Evolutionary conservation across 768 basidiomycete genomes (phyloP).

Genomic region (Pleurotus salmoneostramineus): DNA sequence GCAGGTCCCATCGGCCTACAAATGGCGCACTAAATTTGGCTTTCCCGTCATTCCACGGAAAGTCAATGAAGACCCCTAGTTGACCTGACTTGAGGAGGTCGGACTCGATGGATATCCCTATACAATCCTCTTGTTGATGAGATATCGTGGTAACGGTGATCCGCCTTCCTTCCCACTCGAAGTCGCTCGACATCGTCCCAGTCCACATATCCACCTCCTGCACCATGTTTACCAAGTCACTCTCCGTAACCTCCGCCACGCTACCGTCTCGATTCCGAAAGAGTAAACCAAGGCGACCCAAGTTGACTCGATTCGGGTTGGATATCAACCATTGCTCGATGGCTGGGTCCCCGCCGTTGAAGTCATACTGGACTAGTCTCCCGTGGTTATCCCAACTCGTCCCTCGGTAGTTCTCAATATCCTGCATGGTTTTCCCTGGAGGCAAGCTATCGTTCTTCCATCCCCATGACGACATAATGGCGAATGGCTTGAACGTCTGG

Average conservation of each 20-base stretch:
- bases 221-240: slow-evolving; percentile 25
- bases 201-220: slow-evolving; percentile 57
- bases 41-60: slow-evolving; percentile 59
- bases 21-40: slow-evolving; percentile 54
- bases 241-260: slow-evolving; percentile 29
- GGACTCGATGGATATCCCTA: slow-evolving; percentile 38
- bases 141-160: slow-evolving; percentile 37
- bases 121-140: slow-evolving; percentile 31
- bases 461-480: slow-evolving; percentile 55
- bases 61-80: slow-evolving; percentile 51
- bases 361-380: slow-evolving; percentile 45
- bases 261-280: slow-evolving; percentile 28
- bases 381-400: slow-evolving; percentile 49
- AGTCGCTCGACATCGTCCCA: slow-evolving; percentile 43
- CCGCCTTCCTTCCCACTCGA: slow-evolving; percentile 29
- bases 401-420: slow-evolving; percentile 45
- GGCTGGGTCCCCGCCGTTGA: slow-evolving; percentile 35
- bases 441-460: slow-evolving; percentile 61
- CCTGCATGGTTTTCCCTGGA: slow-evolving; percentile 31
- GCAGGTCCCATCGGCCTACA: slow-evolving; percentile 48
- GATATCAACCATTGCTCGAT: slow-evolving; percentile 54
- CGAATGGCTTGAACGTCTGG: slow-evolving; percentile 53
- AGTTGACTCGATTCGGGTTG: slow-evolving; percentile 55
- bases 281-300: slow-evolving; percentile 46
- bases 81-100: slow-evolving; percentile 30